phyloP scores from a whole-genome alignment of 164 flowering plant species.

The Dillenia suffruticosa region DNA sequence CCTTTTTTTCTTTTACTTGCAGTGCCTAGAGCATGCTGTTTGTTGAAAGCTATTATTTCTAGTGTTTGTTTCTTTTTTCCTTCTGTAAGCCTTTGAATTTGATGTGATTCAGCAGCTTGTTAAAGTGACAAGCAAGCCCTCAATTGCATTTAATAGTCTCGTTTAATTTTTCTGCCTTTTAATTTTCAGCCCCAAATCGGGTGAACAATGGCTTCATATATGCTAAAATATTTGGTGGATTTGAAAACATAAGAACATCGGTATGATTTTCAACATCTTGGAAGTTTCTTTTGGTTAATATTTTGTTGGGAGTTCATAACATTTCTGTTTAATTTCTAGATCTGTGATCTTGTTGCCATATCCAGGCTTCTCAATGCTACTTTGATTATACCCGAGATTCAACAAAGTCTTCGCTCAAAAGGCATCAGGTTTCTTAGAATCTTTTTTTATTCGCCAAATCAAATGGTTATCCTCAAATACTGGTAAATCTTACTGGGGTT shows the following conservation, averaged over 20 bases:
- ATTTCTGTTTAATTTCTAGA: conserved; percentile 57
- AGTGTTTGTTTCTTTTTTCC: too few relatives aligned
- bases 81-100: too few relatives aligned
- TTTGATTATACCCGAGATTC: conserved; percentile 94
- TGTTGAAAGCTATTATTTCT: too few relatives aligned
- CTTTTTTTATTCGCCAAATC: not conserved
- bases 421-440: conserved; percentile 69
- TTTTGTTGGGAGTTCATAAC: conserved; percentile 31
- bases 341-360: conserved; percentile 89
- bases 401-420: conserved; percentile 73
- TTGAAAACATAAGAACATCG: conserved; percentile 82
- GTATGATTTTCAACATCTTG: conserved; percentile 34
- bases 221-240: conserved; percentile 90
- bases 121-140: not conserved
- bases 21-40: too few relatives aligned
- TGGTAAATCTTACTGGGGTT: not conserved
- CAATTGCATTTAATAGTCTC: not conserved
- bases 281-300: conserved; percentile 3
- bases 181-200: conserved; percentile 54
- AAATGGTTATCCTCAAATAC: not conserved
- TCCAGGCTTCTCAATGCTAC: conserved; percentile 98
- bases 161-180: conserved; percentile 5
- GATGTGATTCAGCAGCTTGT: too few relatives aligned
- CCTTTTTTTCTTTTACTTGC: too few relatives aligned
- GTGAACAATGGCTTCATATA: conserved; percentile 82